These are phyloP conservation scores for Globisporangium rhizosaccharum DNA, from an alignment of 352 stramenopile genomes.

Conservation along the genomic window DNA sequence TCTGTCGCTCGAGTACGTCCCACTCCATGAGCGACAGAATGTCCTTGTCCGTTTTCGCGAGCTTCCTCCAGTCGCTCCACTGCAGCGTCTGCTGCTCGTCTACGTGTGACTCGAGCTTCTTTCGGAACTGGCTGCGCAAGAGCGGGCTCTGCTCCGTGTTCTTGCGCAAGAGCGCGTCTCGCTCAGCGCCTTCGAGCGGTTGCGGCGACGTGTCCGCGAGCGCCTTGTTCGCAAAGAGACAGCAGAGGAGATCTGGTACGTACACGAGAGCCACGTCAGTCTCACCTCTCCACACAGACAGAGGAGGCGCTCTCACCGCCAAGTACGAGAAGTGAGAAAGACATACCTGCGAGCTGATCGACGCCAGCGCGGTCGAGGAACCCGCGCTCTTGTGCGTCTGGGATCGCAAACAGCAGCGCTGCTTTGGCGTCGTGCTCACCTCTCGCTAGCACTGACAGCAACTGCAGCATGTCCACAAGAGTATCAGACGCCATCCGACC, in stretches of 20 bases:
- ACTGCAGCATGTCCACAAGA: constrained; percentile 13
- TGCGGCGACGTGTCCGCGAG: constrained; percentile 10
- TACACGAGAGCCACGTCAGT: neutral
- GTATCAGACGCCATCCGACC: neutral
- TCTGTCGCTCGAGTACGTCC: constrained; percentile 8
- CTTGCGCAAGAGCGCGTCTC: constrained; percentile 8
- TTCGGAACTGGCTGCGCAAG: constrained; percentile 39
- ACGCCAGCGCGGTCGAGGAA: constrained; percentile 32
- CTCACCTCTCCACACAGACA: neutral
- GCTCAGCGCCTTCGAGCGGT: constrained; percentile 4
- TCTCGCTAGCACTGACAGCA: constrained; percentile 36
- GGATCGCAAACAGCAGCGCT: constrained; percentile 43
- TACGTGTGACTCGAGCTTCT: constrained; percentile 30
- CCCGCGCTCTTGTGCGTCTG: constrained; percentile 21
- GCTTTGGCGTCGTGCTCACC: constrained; percentile 46
- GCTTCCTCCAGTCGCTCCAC: constrained; percentile 32
- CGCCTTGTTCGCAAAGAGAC: constrained; percentile 40
- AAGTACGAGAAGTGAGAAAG: neutral
- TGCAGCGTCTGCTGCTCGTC: constrained; percentile 19
- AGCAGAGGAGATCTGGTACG: constrained; percentile 38
- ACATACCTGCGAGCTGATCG: constrained; percentile 41
- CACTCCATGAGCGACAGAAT: constrained; percentile 33
- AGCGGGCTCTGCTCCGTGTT: constrained; percentile 30
- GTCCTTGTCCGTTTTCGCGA: constrained; percentile 25
- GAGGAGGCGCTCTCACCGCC: neutral